A percentile compares a stretch with the other conserved stretches of the same genome.
phyloP scores from a whole-genome alignment of 768 basidiomycete species.

The Suillus sp. region DNA sequence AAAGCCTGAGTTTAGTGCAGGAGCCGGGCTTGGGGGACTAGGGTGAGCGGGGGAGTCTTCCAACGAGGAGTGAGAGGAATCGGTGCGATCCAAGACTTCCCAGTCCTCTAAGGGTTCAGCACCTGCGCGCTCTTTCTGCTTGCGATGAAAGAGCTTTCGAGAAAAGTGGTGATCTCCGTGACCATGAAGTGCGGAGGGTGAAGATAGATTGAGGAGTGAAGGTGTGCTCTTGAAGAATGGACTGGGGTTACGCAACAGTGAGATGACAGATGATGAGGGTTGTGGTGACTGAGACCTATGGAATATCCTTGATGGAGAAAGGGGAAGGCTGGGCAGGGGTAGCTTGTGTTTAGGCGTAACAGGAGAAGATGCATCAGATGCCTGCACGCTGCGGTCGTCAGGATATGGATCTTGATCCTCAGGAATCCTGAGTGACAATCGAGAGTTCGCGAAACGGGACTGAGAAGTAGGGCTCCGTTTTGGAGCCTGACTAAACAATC shows the following conservation, averaged over 20 bases:
- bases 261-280: constrained; percentile 37
- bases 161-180: constrained; percentile 33
- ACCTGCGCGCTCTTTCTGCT: constrained; percentile 37
- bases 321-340: constrained; percentile 32
- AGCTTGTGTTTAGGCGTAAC: constrained; percentile 34
- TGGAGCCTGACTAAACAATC: constrained; percentile 31
- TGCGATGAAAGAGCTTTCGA: constrained; percentile 37
- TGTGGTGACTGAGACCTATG: constrained; percentile 36
- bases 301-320: constrained; percentile 35
- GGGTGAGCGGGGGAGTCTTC: constrained; percentile 26
- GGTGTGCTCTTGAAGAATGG: constrained; percentile 39
- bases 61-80: constrained; percentile 28
- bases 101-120: constrained; percentile 36
- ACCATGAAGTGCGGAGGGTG: constrained; percentile 26
- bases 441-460: constrained; percentile 36
- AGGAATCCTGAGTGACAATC: constrained; percentile 36
- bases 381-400: constrained; percentile 31
- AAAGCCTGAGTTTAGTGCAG: background rate
- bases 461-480: constrained; percentile 30
- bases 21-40: constrained; percentile 26
- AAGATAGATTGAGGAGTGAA: constrained; percentile 31
- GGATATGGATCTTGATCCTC: constrained; percentile 35
- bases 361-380: constrained; percentile 35
- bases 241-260: constrained; percentile 36
- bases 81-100: constrained; percentile 34